Evolutionary conservation across 805 yeast species (phyloP), one percentile per base, ranked within the genome.

Genomic region (Metschnikowia matae): DNA sequence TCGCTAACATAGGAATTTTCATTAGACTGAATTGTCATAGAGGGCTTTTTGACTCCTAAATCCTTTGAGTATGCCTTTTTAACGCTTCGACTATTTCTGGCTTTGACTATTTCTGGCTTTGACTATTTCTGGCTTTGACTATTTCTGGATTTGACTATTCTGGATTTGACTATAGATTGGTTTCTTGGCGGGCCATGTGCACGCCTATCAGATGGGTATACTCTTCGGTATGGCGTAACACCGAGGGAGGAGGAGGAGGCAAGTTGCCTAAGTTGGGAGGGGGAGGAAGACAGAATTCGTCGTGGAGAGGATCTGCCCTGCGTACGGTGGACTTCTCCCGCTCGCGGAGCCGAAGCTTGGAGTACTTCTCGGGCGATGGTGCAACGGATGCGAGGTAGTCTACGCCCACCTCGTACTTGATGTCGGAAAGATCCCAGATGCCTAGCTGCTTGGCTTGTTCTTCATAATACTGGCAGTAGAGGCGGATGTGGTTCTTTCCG

Each of bases 401-500:
- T 26, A 73, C 45, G 15, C 64, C 68, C 29, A 75, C 62, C 48
- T 71, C 74, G 59, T 74, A 73, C 4, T 69, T 59, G 15, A 56
- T 42, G 6, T 65, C 66, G 23, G 59, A 52, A 8, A 56, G 50
- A n/a, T 62, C 66, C 74, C 75, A 67, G 14, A 61, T 53, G 1
- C 70, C 71, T 11, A 61, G 54, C 34, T 65, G 66, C 41, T 63
- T 63, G 17, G 69, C 71, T 54, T 67, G 60, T 37, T 54, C 54
- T 58, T 86, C 87, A 62, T 87, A 89, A 70, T 87, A 89, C 50
- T 85, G 86, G 52, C 89, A 82, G 46, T 85, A 87, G 48, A 79
- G 74, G 53, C 79, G 77, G 40, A 87, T 72, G 66, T 89, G 97
- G 65, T 87, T 84, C 58, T 80, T 81, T 8, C 97, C 97, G 37